Conservation (phyloP, 352 stramenopile species). For the Pythium aristosporum region DNA sequence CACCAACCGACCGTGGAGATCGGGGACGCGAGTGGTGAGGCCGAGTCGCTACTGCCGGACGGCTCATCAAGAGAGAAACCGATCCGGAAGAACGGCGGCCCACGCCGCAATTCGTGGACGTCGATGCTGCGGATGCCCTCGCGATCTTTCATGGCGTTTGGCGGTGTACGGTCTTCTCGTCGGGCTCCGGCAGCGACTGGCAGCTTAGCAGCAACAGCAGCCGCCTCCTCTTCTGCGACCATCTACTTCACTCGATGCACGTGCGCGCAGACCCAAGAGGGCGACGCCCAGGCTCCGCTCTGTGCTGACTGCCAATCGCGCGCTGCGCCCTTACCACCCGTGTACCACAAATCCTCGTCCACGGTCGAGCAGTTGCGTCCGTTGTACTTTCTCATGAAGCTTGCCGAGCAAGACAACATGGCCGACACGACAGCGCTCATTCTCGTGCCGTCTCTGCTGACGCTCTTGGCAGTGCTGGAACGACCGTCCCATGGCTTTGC, state of each 20-base stretch:
- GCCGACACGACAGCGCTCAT: conserved; percentile 84
- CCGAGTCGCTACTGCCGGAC: neutral
- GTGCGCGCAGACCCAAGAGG: neutral
- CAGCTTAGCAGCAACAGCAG: neutral
- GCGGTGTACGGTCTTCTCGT: neutral
- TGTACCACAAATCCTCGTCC: conserved; percentile 8
- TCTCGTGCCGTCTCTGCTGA: conserved; percentile 78
- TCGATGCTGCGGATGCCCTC: conserved; percentile 8
- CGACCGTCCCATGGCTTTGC: conserved; percentile 60
- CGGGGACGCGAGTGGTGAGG: neutral
- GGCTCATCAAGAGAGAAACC: neutral
- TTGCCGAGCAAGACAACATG: conserved; percentile 89
- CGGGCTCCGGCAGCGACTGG: no score
- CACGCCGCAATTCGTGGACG: neutral
- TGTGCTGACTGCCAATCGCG: neutral
- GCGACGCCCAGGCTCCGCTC: neutral
- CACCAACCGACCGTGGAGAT: neutral
- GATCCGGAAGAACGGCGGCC: neutral
- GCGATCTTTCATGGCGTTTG: conserved; percentile 19
- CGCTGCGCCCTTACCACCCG: neutral
- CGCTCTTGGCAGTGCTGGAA: conserved; percentile 71
- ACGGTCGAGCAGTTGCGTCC: conserved; percentile 48
- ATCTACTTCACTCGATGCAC: conserved; percentile 26
- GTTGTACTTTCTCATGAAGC: conserved; percentile 87
- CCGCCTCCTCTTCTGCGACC: conserved; percentile 10